Evolutionary conservation across 495 filamentous ascomycete genomes (phyloP).

Genomic region (Viridothelium virens): DNA sequence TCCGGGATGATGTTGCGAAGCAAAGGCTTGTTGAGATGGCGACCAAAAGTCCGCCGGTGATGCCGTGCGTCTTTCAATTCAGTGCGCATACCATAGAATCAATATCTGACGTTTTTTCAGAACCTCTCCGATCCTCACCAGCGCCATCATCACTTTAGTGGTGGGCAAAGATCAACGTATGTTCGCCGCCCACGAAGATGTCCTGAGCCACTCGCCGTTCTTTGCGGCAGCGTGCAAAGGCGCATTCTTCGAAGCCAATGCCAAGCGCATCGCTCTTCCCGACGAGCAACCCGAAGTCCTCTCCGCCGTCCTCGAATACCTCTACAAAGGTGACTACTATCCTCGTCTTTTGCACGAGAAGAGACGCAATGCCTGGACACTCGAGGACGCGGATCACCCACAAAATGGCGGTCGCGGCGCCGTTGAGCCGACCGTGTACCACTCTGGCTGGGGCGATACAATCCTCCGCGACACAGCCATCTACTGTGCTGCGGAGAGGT

Average conservation of each 20-base stretch:
- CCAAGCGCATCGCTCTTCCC: constrained; percentile 52
- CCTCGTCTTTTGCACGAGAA: constrained; percentile 40
- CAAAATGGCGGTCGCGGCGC: constrained; percentile 14
- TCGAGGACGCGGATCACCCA: constrained; percentile 31
- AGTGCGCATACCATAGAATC: constrained; percentile 26
- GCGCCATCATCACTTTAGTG: constrained; percentile 74
- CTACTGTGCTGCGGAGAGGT: constrained; percentile 82
- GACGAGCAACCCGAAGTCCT: constrained; percentile 61
- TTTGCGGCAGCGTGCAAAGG: constrained; percentile 49
- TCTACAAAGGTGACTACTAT: constrained; percentile 66
- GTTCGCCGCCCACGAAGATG: constrained; percentile 64
- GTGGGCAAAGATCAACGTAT: constrained; percentile 74
- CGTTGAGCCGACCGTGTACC: constrained; percentile 55
- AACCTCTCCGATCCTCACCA: constrained; percentile 49
- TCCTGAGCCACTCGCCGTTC: constrained; percentile 52
- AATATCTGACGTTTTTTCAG: constrained; percentile 31
- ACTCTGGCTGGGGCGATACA: constrained; percentile 53
- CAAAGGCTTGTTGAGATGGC: constrained; percentile 63
- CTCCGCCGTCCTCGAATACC: constrained; percentile 59
- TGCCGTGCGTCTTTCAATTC: constrained; percentile 24
- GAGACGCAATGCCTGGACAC: constrained; percentile 36
- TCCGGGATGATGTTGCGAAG: constrained; percentile 58
- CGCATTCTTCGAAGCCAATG: constrained; percentile 49
- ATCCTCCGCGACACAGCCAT: constrained; percentile 84
- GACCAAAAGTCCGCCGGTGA: constrained; percentile 43